Base-by-base conservation (phyloP, 140 eudicot species). In the Stevia rebaudiana region DNA sequence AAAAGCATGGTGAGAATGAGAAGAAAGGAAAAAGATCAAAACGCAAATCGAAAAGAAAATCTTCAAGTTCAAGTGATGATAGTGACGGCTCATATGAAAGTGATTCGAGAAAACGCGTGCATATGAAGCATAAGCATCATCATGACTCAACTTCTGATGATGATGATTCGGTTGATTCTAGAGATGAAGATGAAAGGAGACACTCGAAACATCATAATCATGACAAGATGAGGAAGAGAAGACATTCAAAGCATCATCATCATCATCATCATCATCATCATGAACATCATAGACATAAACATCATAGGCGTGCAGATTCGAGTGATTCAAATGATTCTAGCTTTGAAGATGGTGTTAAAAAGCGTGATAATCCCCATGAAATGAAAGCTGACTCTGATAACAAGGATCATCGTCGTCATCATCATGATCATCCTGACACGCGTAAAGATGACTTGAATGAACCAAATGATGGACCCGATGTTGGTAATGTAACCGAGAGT, bases 21-120 rank as follows among this genome's bases (percentile, higher is more conserved):
- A 84, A 61, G 74, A 84, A 81, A 56, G 70, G 79, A 22, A 79
- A 69, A 73, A 83, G 70, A 72, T 76, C 82, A 41, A 86, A 79
- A 62, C 82, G 61, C 7, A 85, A 83, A 72, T 69, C 73, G 0
- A 85, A 71, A 65, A 73, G 87, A 17, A 68, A 81, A 18, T 84
- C 83, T 30, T 84, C 72, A 0, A 69, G 70, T 37, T 79, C 81
- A 17, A 50, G 70, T 47, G 80, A 79, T 68, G 85, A 80, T 10
- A 68, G 88, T 61, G 78, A 74, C 59, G 16, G 67, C n/a, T 73
- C 57, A 4, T 48, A 50, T 67, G 83, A 79, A 28, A 79, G 81
- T 59, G 80, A 74, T 1, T 55, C 59, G 5, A 82, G 55, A 74
- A 83, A 52, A 53, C 76, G 51, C 11, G 66, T 24, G 61, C 85